Evolutionary conservation across 164 flowering plant genomes (phyloP).

Genomic region (Paratinospora sagittata): DNA sequence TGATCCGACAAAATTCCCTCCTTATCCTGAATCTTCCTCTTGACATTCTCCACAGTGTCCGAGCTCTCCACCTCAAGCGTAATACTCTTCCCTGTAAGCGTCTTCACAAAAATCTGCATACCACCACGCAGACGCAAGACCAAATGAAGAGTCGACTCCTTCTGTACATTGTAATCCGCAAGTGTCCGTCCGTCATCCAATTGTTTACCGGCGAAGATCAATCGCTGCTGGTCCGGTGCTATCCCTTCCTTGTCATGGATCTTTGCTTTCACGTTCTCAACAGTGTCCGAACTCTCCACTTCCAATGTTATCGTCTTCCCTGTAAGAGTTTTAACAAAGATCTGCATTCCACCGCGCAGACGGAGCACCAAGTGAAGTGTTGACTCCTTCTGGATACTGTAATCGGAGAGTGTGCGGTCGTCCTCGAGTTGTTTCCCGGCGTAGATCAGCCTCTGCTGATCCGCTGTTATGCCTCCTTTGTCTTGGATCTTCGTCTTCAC

Average conservation of each 20-base stretch:
- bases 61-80: too few species aligned
- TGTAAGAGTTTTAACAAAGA: background rate
- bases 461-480: background rate
- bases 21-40: too few species aligned
- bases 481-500: background rate
- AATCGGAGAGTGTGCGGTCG: background rate
- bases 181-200: background rate
- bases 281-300: conserved; percentile 2
- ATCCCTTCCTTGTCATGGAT: background rate
- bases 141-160: background rate
- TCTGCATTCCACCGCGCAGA: too few species aligned
- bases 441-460: background rate
- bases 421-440: background rate
- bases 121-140: background rate
- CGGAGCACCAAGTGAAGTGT: background rate
- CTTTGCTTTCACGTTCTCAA: background rate
- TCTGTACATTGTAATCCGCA: background rate
- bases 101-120: too few species aligned
- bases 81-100: too few species aligned
- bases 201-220: conserved; percentile 3
- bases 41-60: too few species aligned
- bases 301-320: background rate
- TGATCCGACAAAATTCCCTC: too few species aligned
- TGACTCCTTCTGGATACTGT: background rate
- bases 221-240: background rate